These are phyloP conservation scores for Piper betle DNA, from an alignment of 164 flowering plant species.

Conservation along the genomic window DNA sequence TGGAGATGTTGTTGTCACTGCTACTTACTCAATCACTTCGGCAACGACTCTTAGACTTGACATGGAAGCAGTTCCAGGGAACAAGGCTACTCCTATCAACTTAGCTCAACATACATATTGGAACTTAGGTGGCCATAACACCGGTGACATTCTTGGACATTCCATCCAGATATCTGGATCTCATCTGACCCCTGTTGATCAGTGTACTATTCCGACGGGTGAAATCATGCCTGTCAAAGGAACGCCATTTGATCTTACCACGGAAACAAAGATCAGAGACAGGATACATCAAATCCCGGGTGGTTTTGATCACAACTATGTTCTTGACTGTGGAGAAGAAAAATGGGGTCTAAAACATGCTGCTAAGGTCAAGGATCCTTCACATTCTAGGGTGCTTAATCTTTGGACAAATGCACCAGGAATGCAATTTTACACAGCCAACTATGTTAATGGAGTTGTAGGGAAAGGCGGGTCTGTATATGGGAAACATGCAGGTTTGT, in stretches of 20 bases:
- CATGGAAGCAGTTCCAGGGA: constrained; percentile 63
- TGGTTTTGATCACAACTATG: constrained; percentile 90
- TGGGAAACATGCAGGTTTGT: constrained; percentile 64
- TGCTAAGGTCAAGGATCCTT: constrained; percentile 60
- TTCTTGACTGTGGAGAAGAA: constrained; percentile 64
- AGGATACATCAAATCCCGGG: constrained; percentile 57
- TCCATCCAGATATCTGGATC: constrained; percentile 56
- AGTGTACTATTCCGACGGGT: constrained; percentile 68
- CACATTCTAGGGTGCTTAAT: constrained; percentile 54
- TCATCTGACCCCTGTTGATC: constrained; percentile 75
- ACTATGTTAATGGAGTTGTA: constrained; percentile 63
- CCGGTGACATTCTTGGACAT: constrained; percentile 72
- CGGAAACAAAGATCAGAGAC: constrained; percentile 49
- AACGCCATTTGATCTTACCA: constrained; percentile 73
- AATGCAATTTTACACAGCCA: constrained; percentile 92
- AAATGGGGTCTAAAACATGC: constrained; percentile 66
- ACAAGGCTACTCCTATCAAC: constrained; percentile 72
- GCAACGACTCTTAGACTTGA: constrained; percentile 68
- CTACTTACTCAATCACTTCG: constrained; percentile 72
- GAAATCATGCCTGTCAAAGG: constrained; percentile 78
- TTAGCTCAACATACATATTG: constrained; percentile 95
- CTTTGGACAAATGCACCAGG: constrained; percentile 87
- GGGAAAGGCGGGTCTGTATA: constrained; percentile 80
- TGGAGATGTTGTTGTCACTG: constrained; percentile 63
- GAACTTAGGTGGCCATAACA: constrained; percentile 82